Percentiles rank a stretch among this genome's conserved stretches.
Conservation (phyloP, 2,329 filamentous ascomycete genomes). For the Monascus ruber region DNA sequence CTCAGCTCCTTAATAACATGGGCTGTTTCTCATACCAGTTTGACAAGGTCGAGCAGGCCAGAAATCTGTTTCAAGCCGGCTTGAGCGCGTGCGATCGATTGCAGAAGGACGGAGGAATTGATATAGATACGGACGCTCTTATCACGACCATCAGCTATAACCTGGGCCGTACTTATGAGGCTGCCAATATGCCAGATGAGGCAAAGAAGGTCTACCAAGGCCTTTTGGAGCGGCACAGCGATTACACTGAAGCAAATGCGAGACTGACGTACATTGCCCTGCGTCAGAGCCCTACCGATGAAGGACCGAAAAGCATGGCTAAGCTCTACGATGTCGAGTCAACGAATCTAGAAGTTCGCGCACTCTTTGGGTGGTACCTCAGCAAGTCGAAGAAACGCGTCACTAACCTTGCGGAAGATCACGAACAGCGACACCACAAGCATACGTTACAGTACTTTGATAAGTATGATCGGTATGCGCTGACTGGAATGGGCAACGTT, state of each 20-base stretch:
- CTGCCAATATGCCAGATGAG: constrained; percentile 66
- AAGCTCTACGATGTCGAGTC: constrained; percentile 77
- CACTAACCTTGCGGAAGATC: constrained; percentile 72
- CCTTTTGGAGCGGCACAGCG: constrained; percentile 68
- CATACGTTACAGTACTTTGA: constrained; percentile 88
- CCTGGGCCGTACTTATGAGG: constrained; percentile 84
- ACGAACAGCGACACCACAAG: constrained; percentile 89
- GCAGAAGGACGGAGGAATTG: constrained; percentile 56
- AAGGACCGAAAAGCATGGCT: constrained; percentile 74
- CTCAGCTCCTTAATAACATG: constrained; percentile 92
- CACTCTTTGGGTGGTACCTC: constrained; percentile 90
- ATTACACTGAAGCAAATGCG: constrained; percentile 86
- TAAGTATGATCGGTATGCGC: constrained; percentile 94
- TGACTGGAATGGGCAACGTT: constrained; percentile 97
- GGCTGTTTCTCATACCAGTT: constrained; percentile 88
- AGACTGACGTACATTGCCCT: constrained; percentile 84
- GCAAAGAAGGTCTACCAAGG: constrained; percentile 83
- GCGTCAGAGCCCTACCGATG: constrained; percentile 66
- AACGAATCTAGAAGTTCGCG: constrained; percentile 78
- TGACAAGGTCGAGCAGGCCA: constrained; percentile 68
- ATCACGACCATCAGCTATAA: constrained; percentile 97
- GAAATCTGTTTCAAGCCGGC: constrained; percentile 84
- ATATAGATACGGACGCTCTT: constrained; percentile 76
- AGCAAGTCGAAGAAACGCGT: constrained; percentile 78
- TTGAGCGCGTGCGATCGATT: constrained; percentile 77